Evolutionary conservation across 2,329 filamentous ascomycete species (phyloP).

Genomic region (Grosmannia huntii): DNA sequence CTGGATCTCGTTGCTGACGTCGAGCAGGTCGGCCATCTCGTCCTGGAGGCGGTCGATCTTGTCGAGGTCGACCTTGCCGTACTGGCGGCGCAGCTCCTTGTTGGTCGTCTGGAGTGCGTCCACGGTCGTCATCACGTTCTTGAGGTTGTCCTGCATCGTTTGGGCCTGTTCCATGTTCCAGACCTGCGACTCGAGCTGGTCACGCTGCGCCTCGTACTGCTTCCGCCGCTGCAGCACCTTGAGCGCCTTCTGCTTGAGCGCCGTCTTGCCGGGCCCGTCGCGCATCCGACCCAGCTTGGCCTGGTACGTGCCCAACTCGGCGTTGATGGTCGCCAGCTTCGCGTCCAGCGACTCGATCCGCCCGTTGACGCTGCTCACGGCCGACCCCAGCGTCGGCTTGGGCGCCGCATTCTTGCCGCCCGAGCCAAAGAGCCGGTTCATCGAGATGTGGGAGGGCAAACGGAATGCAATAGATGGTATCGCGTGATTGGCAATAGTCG

Average conservation of each 20-base stretch:
- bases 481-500: too few relatives aligned
- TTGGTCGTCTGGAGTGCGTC: slow-evolving; percentile 96
- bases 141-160: slow-evolving; percentile 97
- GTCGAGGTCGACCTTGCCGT: slow-evolving; percentile 93
- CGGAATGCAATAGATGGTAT: too few relatives aligned
- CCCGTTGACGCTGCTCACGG: slow-evolving; percentile 75
- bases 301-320: slow-evolving; percentile 81
- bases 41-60: slow-evolving; percentile 97
- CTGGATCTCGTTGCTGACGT: slow-evolving; percentile 96
- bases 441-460: too few relatives aligned
- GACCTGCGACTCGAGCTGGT: slow-evolving; percentile 84
- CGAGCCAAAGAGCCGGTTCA: slow-evolving; percentile 93
- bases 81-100: slow-evolving; percentile 83
- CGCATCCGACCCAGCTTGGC: slow-evolving; percentile 82
- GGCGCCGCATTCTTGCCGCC: slow-evolving; percentile 56
- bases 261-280: slow-evolving; percentile 84
- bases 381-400: slow-evolving; percentile 75
- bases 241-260: slow-evolving; percentile 86
- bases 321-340: slow-evolving; percentile 84
- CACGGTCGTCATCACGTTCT: slow-evolving; percentile 96
- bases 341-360: slow-evolving; percentile 83
- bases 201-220: slow-evolving; percentile 85
- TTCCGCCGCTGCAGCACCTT: slow-evolving; percentile 90
- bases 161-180: slow-evolving; percentile 99
- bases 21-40: slow-evolving; percentile 97